Evolutionary conservation across 176 grass and related monocot species (phyloP), one percentile per base, ranked within the genome.

Genomic region (Ananas comosus): DNA sequence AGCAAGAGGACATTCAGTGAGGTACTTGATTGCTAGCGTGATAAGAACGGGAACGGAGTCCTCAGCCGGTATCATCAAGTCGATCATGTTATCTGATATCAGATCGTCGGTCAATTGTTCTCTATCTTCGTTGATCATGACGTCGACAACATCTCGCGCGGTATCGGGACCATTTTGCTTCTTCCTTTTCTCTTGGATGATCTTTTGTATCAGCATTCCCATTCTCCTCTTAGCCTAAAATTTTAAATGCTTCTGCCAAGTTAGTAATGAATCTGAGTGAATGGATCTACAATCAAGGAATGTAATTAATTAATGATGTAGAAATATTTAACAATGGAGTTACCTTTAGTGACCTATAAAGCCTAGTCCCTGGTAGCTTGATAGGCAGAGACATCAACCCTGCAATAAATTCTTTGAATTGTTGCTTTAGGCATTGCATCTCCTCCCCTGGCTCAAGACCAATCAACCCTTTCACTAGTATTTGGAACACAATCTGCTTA

Each of bases 41-140:
- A 99, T 84, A 50, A 99, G 89, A 49, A 93, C 78, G 1, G 95
- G 95, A 65, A 99, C 95, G 1, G 95, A 99, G 75, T 99, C 95
- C 82, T 99, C 95, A 1, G 95, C 95, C 0, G 95, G 95, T 64
- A 99, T 99, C 95, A 99, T 99, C 12, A 99, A 75, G 79, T 99
- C 95, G 65, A 99, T 91, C 87, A 99, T 93, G 59, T 99, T 99
- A 76, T 99, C 95, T 0, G 95, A 99, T 19, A 99, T 93, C 50
- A 99, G 78, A 29, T 99, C 90, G 56, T 94, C 90, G 2, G 90
- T 99, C 52, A 99, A 72, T 72, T 86, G 83, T 0, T 84, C 77
- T 17, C 83, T 83, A 22, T 68, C 80, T 48, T 75, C 71, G 16
- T 82, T 73, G 16, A 99, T 89, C 69, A 99, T 74, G 71, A 91